Evolutionary conservation across 768 basidiomycete genomes (phyloP).

Genomic region (Collybia mongolica): DNA sequence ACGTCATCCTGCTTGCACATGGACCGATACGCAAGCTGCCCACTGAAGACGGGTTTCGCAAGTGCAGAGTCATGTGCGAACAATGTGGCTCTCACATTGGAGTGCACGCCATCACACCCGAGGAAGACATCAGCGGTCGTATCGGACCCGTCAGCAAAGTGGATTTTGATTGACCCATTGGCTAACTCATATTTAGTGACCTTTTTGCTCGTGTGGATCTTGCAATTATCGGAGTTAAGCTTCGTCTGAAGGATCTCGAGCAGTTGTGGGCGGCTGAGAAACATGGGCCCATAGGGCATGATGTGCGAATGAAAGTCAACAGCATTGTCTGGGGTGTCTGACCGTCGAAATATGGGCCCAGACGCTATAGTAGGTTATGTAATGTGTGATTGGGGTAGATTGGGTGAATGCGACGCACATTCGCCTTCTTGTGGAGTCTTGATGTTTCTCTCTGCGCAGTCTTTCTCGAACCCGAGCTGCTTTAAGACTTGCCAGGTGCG

Average conservation of each 20-base stretch:
- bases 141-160: constrained; percentile 23
- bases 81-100: constrained; percentile 17
- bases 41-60: too few relatives aligned
- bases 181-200: constrained; percentile 12
- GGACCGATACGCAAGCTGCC: too few relatives aligned
- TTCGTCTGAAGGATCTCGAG: constrained; percentile 21
- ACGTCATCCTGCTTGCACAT: too few relatives aligned
- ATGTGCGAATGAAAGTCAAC: constrained; percentile 23
- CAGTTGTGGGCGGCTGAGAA: constrained; percentile 18
- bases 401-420: constrained; percentile 12
- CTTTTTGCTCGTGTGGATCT: constrained; percentile 22
- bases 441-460: constrained; percentile 18
- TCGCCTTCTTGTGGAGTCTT: constrained; percentile 22
- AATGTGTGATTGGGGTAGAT: not conserved
- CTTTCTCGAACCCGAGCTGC: constrained; percentile 32
- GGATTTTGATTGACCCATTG: constrained; percentile 12
- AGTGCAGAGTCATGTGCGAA: constrained; percentile 3
- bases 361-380: constrained; percentile 7
- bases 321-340: constrained; percentile 19
- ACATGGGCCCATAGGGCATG: constrained; percentile 26
- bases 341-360: constrained; percentile 24
- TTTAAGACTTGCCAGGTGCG: constrained; percentile 37
- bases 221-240: constrained; percentile 15
- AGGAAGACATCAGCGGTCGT: constrained; percentile 33
- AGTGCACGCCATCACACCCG: constrained; percentile 41